Conservation (phyloP, 2,329 filamentous ascomycete genomes). For the Stagonosporopsis chrysanthemi region DNA sequence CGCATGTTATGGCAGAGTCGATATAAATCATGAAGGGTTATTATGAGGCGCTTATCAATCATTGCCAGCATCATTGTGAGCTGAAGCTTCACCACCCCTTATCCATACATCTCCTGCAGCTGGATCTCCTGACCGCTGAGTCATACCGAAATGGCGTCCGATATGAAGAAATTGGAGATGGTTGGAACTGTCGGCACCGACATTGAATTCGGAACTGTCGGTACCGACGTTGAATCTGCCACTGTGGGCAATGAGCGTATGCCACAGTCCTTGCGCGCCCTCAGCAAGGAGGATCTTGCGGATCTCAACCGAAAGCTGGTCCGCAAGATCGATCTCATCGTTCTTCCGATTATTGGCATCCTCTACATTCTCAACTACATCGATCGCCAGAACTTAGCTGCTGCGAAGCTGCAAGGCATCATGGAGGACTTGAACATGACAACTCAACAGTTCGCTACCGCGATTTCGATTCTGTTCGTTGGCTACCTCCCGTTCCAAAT, state of each 20-base stretch:
- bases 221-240: too few relatives aligned
- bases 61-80: constrained; percentile 6
- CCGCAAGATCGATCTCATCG: constrained; percentile 27
- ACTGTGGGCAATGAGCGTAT: constrained; percentile 19
- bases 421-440: constrained; percentile 32
- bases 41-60: constrained; percentile 13
- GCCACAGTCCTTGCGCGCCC: constrained; percentile 24
- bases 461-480: constrained; percentile 64
- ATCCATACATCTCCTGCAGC: background rate
- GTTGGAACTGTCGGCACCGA: constrained; percentile 12
- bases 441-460: constrained; percentile 29
- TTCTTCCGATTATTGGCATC: constrained; percentile 29
- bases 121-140: background rate
- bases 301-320: constrained; percentile 27
- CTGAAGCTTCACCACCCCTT: background rate
- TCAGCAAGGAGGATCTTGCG: constrained; percentile 27
- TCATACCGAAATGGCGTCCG: constrained; percentile 12
- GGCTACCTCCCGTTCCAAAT: constrained; percentile 42
- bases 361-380: constrained; percentile 34
- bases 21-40: constrained; percentile 11
- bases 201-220: constrained; percentile 12
- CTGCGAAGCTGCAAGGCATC: constrained; percentile 31
- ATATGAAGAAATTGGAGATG: constrained; percentile 15
- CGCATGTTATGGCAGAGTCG: constrained; percentile 2
- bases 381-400: constrained; percentile 30